Percentiles rank a stretch among this genome's conserved stretches.
Conservation (phyloP, 2,329 filamentous ascomycete species). For the Fusarium sp. region DNA sequence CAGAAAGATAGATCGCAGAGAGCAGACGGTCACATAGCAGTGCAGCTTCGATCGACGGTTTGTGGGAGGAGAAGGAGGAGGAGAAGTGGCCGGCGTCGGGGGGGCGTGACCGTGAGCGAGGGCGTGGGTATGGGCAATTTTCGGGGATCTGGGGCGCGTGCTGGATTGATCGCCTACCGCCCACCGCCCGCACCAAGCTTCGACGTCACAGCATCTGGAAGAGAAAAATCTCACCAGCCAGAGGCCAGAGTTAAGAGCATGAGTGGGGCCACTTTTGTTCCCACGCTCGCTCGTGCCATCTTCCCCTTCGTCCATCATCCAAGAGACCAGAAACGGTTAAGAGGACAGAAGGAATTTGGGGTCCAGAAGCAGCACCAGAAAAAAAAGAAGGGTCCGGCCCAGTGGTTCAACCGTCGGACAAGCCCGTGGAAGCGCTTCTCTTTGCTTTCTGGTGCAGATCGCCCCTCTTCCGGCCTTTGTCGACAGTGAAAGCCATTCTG, state of each 20-base stretch:
- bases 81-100: constrained; percentile 39
- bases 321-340: not conserved
- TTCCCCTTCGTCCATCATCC: not conserved
- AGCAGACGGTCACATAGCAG: constrained; percentile 37
- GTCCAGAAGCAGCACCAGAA: constrained; percentile 20
- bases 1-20: constrained; percentile 7
- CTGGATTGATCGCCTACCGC: constrained; percentile 21
- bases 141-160: constrained; percentile 18
- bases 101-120: constrained; percentile 27
- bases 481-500: not conserved
- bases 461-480: constrained; percentile 11
- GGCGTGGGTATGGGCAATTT: constrained; percentile 28
- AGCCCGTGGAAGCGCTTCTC: constrained; percentile 3
- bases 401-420: constrained; percentile 26
- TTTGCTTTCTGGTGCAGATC: constrained; percentile 1
- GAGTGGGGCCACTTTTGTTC: constrained; percentile 3
- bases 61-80: constrained; percentile 35
- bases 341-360: not conserved
- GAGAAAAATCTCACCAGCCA: constrained; percentile 7
- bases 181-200: constrained; percentile 16
- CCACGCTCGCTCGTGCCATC: constrained; percentile 3
- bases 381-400: constrained; percentile 15
- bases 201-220: constrained; percentile 34
- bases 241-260: not conserved
- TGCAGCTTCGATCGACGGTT: constrained; percentile 8